Evolutionary conservation across 2,329 filamentous ascomycete genomes (phyloP).

Genomic region (Alternaria infectoria): DNA sequence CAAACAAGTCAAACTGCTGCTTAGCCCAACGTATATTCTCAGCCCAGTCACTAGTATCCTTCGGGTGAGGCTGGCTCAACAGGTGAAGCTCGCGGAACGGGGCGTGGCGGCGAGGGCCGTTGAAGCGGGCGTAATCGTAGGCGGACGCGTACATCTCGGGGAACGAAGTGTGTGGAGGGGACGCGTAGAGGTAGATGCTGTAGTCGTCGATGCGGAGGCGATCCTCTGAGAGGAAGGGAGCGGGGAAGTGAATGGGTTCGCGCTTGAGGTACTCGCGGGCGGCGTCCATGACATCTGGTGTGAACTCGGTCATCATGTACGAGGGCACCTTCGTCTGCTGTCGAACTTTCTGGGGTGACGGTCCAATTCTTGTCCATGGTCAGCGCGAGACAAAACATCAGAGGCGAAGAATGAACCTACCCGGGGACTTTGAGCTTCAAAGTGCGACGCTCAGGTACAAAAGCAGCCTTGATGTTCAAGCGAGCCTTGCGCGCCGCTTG

Average conservation of each 20-base stretch:
- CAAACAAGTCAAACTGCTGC: slow-evolving; percentile 31
- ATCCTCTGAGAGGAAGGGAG: slow-evolving; percentile 23
- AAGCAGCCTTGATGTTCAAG: slow-evolving; percentile 10
- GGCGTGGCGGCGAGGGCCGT: slow-evolving; percentile 21
- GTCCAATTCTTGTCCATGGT: background rate
- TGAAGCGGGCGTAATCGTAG: slow-evolving; percentile 22
- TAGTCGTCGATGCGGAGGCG: slow-evolving; percentile 25
- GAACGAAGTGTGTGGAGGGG: slow-evolving; percentile 1
- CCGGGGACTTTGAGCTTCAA: background rate
- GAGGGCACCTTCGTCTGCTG: background rate
- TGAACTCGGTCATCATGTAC: background rate
- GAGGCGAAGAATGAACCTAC: background rate
- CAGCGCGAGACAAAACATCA: background rate
- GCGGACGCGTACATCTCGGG: slow-evolving; percentile 22
- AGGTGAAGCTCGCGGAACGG: slow-evolving; percentile 38
- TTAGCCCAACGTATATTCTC: slow-evolving; percentile 46
- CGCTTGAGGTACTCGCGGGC: slow-evolving; percentile 6
- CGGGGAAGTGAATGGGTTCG: slow-evolving; percentile 12
- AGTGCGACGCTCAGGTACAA: background rate
- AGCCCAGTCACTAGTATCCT: slow-evolving; percentile 35
- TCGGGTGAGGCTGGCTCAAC: slow-evolving; percentile 20
- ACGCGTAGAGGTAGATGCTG: slow-evolving; percentile 25
- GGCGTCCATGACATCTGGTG: slow-evolving; percentile 12
- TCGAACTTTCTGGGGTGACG: background rate
- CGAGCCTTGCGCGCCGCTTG: slow-evolving; percentile 18